Evolutionary conservation across 2,329 filamentous ascomycete species (phyloP), one percentile per base, ranked within the genome.

Genomic region (Stagonosporopsis rhizophila): DNA sequence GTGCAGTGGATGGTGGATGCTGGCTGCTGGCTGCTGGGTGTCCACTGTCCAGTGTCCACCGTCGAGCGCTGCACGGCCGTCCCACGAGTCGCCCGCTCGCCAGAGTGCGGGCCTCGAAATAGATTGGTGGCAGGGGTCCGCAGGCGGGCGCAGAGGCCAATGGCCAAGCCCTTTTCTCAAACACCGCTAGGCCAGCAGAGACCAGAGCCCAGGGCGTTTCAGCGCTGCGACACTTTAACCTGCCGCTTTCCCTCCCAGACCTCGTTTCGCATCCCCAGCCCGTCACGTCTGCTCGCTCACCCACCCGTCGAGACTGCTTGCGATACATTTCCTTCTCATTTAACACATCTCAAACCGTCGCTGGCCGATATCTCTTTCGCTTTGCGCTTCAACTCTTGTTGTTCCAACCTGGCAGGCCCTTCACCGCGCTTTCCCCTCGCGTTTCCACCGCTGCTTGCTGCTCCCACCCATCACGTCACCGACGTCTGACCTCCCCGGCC

Each of bases 181-280:
- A 75, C 72, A 75, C 72, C 58, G 62, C 72, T 68, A 73, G 64
- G 40, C 69, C 73, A 72, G 37, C 73, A 74, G 42, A 47, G 54
- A 49, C 49, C 54, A 58, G 54, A 52, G 49, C 54, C 54, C 54
- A 52, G 38, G 48, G 54, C 54, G 73, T 76, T 75, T 75, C 73
- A 75, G 62, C 63, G 63, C 70, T 75, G 72, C 65, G 68, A 74
- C 72, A 75, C 72, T 72, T 76, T 72, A 76, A 75, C 69, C 65
- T 67, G 68, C 71, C 67, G 63, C 66, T 71, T 69, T 71, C 72
- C 73, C 72, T 67, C 73, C 71, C 66, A 66, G 67, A 65, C 69
- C 67, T 67, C 69, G 72, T 75, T 75, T 75, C 72, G 71, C 66
- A 71, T 74, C 69, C 64, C 70, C 61, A 69, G 54, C 49, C 54